Percentiles rank a stretch among this genome's conserved stretches.
These are phyloP conservation scores for Rostrohypoxylon terebratum DNA, from an alignment of 495 filamentous ascomycete species.

Conservation along the genomic window DNA sequence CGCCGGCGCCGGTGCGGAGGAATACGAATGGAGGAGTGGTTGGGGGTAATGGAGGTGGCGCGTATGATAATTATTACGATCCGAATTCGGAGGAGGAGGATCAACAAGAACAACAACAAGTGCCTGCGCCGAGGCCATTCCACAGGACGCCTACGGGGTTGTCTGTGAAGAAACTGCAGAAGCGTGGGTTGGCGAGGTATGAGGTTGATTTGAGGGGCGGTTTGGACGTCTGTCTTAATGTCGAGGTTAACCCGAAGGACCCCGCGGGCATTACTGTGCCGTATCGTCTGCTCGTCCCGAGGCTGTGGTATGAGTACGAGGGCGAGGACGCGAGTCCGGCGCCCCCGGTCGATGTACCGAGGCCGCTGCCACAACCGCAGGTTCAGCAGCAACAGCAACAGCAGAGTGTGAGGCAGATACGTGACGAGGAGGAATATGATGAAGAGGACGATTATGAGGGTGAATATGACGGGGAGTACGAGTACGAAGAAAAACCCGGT, in stretches of 20 bases:
- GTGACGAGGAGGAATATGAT: not conserved
- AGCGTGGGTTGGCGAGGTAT: constrained; percentile 38
- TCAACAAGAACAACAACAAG: too few relatives aligned
- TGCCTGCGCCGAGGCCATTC: constrained; percentile 64
- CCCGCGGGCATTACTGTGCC: constrained; percentile 89
- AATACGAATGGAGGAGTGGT: not conserved
- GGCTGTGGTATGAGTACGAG: constrained; percentile 66
- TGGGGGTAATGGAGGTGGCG: not conserved
- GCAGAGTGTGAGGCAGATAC: not conserved
- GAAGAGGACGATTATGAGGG: not conserved
- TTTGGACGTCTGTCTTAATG: constrained; percentile 84
- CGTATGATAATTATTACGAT: constrained; percentile 17
- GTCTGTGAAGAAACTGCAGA: constrained; percentile 67
- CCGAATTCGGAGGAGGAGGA: constrained; percentile 17
- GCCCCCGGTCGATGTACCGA: not conserved
- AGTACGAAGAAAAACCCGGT: not conserved
- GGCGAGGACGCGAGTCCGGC: not conserved
- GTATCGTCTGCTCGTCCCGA: constrained; percentile 87
- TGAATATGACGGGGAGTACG: constrained; percentile 12
- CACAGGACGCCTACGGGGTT: constrained; percentile 79
- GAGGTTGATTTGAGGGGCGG: constrained; percentile 78
- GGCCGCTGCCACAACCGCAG: not conserved
- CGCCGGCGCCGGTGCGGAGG: not conserved
- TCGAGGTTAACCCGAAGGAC: constrained; percentile 86
- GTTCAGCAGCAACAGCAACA: not conserved